Conservation (phyloP, 257 asterid species). For the Capsicum rhomboideum region DNA sequence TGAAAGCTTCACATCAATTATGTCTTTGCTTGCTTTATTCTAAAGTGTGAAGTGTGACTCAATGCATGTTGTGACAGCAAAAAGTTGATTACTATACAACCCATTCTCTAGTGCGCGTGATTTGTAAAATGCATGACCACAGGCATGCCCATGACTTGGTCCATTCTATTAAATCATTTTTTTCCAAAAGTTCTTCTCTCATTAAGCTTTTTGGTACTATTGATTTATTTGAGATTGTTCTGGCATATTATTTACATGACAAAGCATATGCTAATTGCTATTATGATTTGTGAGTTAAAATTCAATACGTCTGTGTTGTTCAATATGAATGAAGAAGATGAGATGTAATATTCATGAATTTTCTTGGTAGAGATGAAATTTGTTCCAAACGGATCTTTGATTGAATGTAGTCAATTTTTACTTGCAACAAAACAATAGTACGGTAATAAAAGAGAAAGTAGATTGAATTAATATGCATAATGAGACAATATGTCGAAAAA, state of each 20-base stretch:
- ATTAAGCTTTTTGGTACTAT: background rate
- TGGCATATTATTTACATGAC: background rate
- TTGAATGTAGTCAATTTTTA: background rate
- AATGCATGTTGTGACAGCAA: background rate
- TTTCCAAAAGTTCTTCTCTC: background rate
- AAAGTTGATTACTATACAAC: background rate
- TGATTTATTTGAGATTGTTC: background rate
- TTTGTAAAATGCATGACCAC: background rate
- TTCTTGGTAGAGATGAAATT: background rate
- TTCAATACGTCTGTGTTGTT: background rate
- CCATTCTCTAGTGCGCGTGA: background rate
- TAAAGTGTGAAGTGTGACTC: background rate
- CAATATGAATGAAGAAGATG: background rate
- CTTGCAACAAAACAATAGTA: background rate
- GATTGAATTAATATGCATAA: background rate
- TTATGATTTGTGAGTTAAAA: background rate
- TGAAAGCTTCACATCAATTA: background rate
- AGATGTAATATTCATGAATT: background rate
- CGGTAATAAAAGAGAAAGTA: background rate
- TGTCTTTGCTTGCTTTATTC: background rate
- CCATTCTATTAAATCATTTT: background rate
- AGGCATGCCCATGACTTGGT: background rate
- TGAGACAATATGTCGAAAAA: background rate
- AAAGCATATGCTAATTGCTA: background rate
- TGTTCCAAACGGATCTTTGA: background rate